phyloP scores from a whole-genome alignment of 306 rosid species.

The Pterocarpus santalinus region DNA sequence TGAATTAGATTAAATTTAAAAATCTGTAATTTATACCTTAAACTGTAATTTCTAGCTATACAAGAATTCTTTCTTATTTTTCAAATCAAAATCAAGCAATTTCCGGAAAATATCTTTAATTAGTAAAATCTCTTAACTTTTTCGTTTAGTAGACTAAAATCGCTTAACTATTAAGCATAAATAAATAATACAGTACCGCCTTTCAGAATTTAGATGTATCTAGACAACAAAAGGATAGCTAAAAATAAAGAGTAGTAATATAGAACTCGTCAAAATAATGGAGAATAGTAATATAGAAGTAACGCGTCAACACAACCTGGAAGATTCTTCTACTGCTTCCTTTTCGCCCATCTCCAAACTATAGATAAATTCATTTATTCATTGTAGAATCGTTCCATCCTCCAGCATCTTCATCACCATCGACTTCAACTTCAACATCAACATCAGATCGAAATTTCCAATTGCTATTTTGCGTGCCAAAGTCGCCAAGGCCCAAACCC shows the following conservation, averaged over 20 bases:
- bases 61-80: no score
- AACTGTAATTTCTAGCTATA: no score
- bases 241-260: background rate
- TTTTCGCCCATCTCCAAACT: background rate
- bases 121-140: background rate
- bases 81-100: no score
- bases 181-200: conserved; percentile 7
- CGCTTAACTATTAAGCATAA: background rate
- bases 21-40: no score
- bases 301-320: conserved; percentile 16
- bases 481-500: no score
- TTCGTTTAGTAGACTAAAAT: background rate
- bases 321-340: conserved; percentile 5
- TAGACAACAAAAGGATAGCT: background rate
- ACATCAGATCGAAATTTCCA: no score
- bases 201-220: background rate
- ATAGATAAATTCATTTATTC: background rate
- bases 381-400: background rate
- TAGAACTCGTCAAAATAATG: background rate
- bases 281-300: no score
- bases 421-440: background rate
- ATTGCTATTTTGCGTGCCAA: no score
- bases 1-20: no score
- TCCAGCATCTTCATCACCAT: background rate
- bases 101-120: no score